Base-by-base conservation (phyloP, 2,329 filamentous ascomycete genomes). In the Ophiostoma sp. region DNA sequence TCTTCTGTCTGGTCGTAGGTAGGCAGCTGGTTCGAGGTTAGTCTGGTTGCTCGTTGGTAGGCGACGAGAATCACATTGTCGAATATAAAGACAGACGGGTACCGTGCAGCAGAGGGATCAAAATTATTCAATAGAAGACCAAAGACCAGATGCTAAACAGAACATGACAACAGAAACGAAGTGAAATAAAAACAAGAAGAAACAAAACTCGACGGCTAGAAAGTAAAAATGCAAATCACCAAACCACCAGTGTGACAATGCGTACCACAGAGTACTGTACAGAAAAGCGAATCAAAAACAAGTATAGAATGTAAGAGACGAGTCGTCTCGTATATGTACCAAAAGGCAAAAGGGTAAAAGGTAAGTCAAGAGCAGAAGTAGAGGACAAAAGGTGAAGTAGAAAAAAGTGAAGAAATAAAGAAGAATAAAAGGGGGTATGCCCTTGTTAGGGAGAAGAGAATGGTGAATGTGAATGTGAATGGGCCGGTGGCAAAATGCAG, bases 281-380 rank as follows among this genome's bases (percentile, higher is more conserved):
- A 60, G 12, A 55, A 52, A 55, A 55, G 49, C 7, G 45, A 47
- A n/a, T 12, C 5, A 18, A 27, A 27, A 47, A 55, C 27, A 44
- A 60, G 40, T 55, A 62, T 45, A 42, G 49, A 66, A 62, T 36
- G 3, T n/a, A 64, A 64, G n/a, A 42, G 38, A 62, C 42, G 18
- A 18, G 27, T 27, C n/a, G n/a, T 65, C 63, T 44, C 60, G 38
- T 64, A 65, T 65, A 55, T 55, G 27, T 18, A 12, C 9, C 14
- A 45, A 47, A 16, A 5, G 12, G 12, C n/a, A 16, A 47, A n/a
- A 44, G 45, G 27, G 27, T n/a, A 55, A 27, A 55, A 27, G 47
- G 6, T 14, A 16, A 49, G 16, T 18, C 49, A 55, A 55, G 49
- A 55, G 14, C 2, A 27, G 49, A 47, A 47, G 45, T 47, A 16